Conservation (phyloP, 176 grass and related monocot genomes). For the Avena sativa region DNA sequence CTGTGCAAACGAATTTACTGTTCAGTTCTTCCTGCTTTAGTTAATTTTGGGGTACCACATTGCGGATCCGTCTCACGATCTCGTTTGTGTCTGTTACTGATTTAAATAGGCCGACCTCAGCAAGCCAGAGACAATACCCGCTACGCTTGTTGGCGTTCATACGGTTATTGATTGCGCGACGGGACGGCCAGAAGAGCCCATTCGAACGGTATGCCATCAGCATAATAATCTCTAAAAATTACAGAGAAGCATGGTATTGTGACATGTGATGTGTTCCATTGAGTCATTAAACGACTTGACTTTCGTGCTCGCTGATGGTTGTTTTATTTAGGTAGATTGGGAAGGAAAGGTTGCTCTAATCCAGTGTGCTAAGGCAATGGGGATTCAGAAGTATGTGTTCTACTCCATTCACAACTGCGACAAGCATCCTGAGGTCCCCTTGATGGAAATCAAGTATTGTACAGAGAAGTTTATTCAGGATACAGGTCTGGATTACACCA, state of each 20-base stretch:
- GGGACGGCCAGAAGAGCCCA: slow-evolving; percentile 94
- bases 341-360: slow-evolving; percentile 99
- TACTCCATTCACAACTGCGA: slow-evolving; percentile 99
- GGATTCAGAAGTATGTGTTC: slow-evolving; percentile 96
- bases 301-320: slow-evolving; percentile 40
- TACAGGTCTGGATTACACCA: slow-evolving; percentile 70
- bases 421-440: slow-evolving; percentile 93
- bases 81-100: slow-evolving; percentile 30
- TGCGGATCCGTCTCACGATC: not conserved
- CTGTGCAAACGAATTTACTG: not conserved
- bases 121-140: slow-evolving; percentile 96
- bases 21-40: not conserved
- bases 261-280: not conserved
- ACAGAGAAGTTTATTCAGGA: slow-evolving; percentile 98
- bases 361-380: slow-evolving; percentile 98
- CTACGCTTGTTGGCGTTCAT: slow-evolving; percentile 91
- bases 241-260: not conserved
- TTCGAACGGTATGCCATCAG: slow-evolving; percentile 62
- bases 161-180: slow-evolving; percentile 93
- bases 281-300: not conserved
- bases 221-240: slow-evolving; percentile 2
- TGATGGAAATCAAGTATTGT: slow-evolving; percentile 99
- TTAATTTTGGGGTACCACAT: not conserved
- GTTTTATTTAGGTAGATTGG: slow-evolving; percentile 97
- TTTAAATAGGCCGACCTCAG: slow-evolving; percentile 83